Evolutionary conservation across 192 early-diverging fungal species (phyloP).

Genomic region (Coemansia reversa): DNA sequence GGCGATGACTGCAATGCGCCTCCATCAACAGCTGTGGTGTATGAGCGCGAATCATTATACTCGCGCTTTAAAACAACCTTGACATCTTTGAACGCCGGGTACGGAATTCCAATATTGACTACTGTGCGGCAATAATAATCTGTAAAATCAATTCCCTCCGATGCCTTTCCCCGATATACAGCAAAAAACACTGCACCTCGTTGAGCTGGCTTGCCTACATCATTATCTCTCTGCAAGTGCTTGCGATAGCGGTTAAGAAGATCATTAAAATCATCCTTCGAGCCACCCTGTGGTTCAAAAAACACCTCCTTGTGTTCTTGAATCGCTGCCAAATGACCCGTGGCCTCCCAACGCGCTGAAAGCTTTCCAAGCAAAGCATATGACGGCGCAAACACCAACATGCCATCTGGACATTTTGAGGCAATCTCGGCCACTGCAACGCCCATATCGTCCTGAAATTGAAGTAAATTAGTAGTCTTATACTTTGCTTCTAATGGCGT

Average conservation of each 20-base stretch:
- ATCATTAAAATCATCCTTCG: constrained; percentile 45
- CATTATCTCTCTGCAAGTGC: constrained; percentile 22
- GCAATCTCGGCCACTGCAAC: constrained; percentile 40
- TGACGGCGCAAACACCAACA: constrained; percentile 53
- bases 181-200: constrained; percentile 53
- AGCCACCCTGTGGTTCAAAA: constrained; percentile 41
- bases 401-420: constrained; percentile 40
- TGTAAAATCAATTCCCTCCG: constrained; percentile 53
- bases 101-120: constrained; percentile 60
- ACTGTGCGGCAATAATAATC: constrained; percentile 54
- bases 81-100: constrained; percentile 52
- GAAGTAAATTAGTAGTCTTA: constrained; percentile 33
- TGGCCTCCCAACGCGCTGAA: constrained; percentile 44
- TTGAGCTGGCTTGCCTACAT: neutral
- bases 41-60: constrained; percentile 48
- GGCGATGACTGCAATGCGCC: neutral
- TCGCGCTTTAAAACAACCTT: constrained; percentile 55
- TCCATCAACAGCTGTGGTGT: neutral
- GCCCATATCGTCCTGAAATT: constrained; percentile 60
- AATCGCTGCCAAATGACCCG: constrained; percentile 24
- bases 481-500: constrained; percentile 49
- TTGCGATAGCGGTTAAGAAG: constrained; percentile 32
- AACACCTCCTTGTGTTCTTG: constrained; percentile 35
- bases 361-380: constrained; percentile 49
- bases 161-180: constrained; percentile 55